Evolutionary conservation across 371 early-diverging fungal species (phyloP), one percentile per base, ranked within the genome.

Genomic region (Nematocida ironsii): DNA sequence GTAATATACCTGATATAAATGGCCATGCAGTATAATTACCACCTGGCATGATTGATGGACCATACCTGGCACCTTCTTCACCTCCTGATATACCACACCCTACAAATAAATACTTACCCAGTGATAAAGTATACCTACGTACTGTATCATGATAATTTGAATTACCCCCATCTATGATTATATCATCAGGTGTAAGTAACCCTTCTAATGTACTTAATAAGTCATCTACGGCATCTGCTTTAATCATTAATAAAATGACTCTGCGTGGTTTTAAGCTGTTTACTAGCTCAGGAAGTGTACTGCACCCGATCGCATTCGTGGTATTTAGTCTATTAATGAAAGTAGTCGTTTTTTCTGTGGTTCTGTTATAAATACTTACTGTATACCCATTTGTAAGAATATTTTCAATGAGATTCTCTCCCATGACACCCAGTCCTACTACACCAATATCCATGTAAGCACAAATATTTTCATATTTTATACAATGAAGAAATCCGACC

Each of bases 391-490:
- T 91, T 87, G 95, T 96, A 88, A 93, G 92, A 91, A 97, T 92
- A 91, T 97, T 98, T 71, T 96, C 89, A 84, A 96, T 92, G 83
- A 97, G 89, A 90, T 95, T 96, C 89, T 94, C 94, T 84, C 97
- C 96, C 97, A 97, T 97, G 85, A 95, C 95, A 87, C 96, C 98
- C 88, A 98, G 90, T 86, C 98, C 98, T 86, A 97, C 95, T 84
- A 98, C 92, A 87, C 96, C 97, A 85, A 98, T 93, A 89, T 97
- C 96, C 82, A 83, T 83, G 71, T 18, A 50, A 42, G 69, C 6
- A 60, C 60, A 78, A 78, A 62, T 67, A 70, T 47, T 75, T 75
- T 66, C 23, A 55, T 52, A 39, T 39, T 25, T 23, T 20, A n/a
- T n/a, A 7, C 16, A 1, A 47, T 23, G 62, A 27, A 44, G 44